Conservation (phyloP, 805 yeast genomes). For the Candida ascalaphidarum region DNA sequence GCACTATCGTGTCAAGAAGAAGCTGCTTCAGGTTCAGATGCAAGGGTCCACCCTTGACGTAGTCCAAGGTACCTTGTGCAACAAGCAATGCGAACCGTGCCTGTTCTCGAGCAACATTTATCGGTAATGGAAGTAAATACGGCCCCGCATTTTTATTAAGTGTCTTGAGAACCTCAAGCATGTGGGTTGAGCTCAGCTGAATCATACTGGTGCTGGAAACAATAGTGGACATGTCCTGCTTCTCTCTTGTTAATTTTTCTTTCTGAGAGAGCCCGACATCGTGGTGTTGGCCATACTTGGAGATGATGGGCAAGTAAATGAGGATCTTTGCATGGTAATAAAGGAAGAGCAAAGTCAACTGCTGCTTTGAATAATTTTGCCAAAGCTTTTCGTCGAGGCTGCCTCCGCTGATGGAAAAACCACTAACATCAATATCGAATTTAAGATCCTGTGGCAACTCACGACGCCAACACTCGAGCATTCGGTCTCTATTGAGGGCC, state of each 20-base stretch:
- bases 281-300: slow-evolving; percentile 32
- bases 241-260: slow-evolving; percentile 30
- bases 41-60: slow-evolving; percentile 74
- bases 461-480: slow-evolving; percentile 71
- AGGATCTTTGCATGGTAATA: slow-evolving; percentile 35
- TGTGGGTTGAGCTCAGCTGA: slow-evolving; percentile 60
- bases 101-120: slow-evolving; percentile 53
- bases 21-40: slow-evolving; percentile 60
- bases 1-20: slow-evolving; percentile 40
- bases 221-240: slow-evolving; percentile 15
- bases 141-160: slow-evolving; percentile 27
- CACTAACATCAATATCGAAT: slow-evolving; percentile 58
- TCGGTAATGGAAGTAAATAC: slow-evolving; percentile 53
- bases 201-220: slow-evolving; percentile 55
- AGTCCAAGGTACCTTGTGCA: slow-evolving; percentile 73
- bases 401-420: slow-evolving; percentile 28
- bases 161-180: slow-evolving; percentile 43
- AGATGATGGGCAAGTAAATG: slow-evolving; percentile 32
- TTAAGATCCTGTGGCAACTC: slow-evolving; percentile 54
- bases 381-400: slow-evolving; percentile 11
- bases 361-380: slow-evolving; percentile 32
- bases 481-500: slow-evolving; percentile 43
- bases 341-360: slow-evolving; percentile 41
- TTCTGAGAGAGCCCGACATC: slow-evolving; percentile 33
- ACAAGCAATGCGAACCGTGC: slow-evolving; percentile 57